Evolutionary conservation across 352 stramenopile genomes (phyloP), one percentile per base, ranked within the genome.

Genomic region (Pythium brachiatum): DNA sequence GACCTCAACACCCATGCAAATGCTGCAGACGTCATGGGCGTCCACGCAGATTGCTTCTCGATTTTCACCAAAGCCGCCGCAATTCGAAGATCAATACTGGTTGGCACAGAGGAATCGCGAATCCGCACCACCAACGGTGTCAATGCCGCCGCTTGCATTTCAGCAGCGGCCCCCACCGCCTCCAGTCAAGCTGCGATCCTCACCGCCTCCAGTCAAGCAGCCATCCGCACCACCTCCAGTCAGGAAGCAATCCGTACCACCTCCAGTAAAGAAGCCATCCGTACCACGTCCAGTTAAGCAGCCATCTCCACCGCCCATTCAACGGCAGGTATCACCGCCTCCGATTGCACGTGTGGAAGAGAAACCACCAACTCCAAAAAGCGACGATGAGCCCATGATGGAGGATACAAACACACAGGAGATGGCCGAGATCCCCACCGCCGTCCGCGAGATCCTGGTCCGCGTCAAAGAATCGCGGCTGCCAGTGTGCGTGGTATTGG

Each of bases 381-480:
- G 41, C 20, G 41, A 48, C 20, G 20, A 48, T 48, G 41, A 48
- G n/a, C 41, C 41, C 18, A 48, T 48, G 41, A 13, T 48, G 41
- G 41, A 48, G 20, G 20, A 26, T 4, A 48, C 41, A 8, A 27
- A 48, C 8, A 16, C 53, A 25, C 23, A 54, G n/a, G 27, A 26
- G 12, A 26, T 12, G 11, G 34, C 44, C 20, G 52, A 27, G 31
- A 54, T 64, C 8, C 62, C 62, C 16, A 64, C 62, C 1, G 55
- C 58, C 25, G 48, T 69, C 27, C 62, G 59, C 32, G 62, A 69
- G 55, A 69, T 69, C 47, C 41, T 69, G 15, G 41, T 60, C 9
- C 62, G 55, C 21, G 55, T 52, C 20, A 69, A 64, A 36, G 62
- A 69, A 27, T 32, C 54, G 8, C 62, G 62, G 11, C 39, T 69